Evolutionary conservation across 2,329 filamentous ascomycete species (phyloP), one percentile per base, ranked within the genome.

Genomic region (Curvularia sp.): DNA sequence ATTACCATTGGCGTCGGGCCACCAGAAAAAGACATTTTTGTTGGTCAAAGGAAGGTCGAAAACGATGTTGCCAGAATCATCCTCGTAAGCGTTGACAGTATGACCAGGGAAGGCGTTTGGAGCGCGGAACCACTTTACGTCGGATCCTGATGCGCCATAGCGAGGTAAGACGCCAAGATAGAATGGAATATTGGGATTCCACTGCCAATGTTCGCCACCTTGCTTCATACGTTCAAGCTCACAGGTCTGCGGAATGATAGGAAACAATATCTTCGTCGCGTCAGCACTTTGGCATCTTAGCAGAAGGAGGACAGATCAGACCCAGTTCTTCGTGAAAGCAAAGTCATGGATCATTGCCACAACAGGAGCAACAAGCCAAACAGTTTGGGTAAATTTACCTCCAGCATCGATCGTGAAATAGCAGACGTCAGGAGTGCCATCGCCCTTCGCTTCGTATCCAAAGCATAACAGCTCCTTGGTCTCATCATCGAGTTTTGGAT

Each of bases 1-100:
- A 49, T 74, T 74, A 0, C 76, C 78, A 2, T 76, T 24, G 2
- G 64, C 68, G 53, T 79, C 76, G 8, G 77, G 77, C 75, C 71
- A 80, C 75, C 76, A 80, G 66, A 77, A 79, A 60, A 82, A 81
- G 4, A 77, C 75, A 50, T 81, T 81, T 42, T 74, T 68, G 41
- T 79, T 66, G n/a, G 68, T 73, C 1, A 79, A 55, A 7, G 73
- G 69, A 1, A 80, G 62, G 50, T 80, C 77, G 28, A 80, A 63
- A 1, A 75, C 55, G 3, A 77, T 65, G 4, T 75, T 68, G 1
- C 70, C 69, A 1, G 41, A 20, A 26, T 41, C 43, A 39, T 60
- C 60, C 24, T 66, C 61, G 35, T 57, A 66, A 8, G 78, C 77
- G 57, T 79, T 79, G 50, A 68, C 66, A 0, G 64, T 72, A 57